phyloP scores from a whole-genome alignment of 106 monocot species.

The Xerophyta viscosa region DNA sequence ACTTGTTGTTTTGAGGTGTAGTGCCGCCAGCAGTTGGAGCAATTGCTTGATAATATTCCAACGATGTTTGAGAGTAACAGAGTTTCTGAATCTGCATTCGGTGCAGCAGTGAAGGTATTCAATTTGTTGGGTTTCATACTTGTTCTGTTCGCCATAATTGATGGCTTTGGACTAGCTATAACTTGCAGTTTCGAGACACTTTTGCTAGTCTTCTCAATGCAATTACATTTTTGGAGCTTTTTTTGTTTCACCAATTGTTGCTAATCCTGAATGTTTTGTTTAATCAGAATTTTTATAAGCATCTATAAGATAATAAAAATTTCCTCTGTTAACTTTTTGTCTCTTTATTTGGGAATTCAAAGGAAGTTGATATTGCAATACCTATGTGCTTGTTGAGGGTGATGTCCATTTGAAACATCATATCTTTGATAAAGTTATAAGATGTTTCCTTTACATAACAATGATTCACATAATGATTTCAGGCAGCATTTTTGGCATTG shows the following conservation, averaged over 20 bases:
- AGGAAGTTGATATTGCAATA: too few relatives aligned
- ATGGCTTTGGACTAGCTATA: constrained; percentile 88
- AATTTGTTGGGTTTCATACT: neutral
- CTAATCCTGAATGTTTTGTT: too few relatives aligned
- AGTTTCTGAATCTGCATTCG: constrained; percentile 93
- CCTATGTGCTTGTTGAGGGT: too few relatives aligned
- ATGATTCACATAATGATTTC: constrained; percentile 4
- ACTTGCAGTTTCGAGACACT: too few relatives aligned
- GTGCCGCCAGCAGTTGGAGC: constrained; percentile 90
- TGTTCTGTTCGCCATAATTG: constrained; percentile 60
- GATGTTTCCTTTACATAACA: neutral
- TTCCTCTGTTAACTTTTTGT: too few relatives aligned
- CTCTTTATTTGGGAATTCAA: too few relatives aligned
- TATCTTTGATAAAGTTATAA: neutral
- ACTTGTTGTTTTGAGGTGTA: constrained; percentile 31
- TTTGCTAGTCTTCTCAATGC: too few relatives aligned
- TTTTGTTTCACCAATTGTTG: too few relatives aligned
- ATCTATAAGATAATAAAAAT: too few relatives aligned
- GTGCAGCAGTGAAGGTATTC: constrained; percentile 83
- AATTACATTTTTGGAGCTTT: too few relatives aligned
- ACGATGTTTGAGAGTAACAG: constrained; percentile 82
- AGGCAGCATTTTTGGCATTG: constrained; percentile 91
- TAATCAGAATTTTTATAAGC: too few relatives aligned
- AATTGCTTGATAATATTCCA: constrained; percentile 86
- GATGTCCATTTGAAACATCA: neutral